Evolutionary conservation across 2,329 filamentous ascomycete genomes (phyloP), one percentile per base, ranked within the genome.

Genomic region (Talaromyces piceae): DNA sequence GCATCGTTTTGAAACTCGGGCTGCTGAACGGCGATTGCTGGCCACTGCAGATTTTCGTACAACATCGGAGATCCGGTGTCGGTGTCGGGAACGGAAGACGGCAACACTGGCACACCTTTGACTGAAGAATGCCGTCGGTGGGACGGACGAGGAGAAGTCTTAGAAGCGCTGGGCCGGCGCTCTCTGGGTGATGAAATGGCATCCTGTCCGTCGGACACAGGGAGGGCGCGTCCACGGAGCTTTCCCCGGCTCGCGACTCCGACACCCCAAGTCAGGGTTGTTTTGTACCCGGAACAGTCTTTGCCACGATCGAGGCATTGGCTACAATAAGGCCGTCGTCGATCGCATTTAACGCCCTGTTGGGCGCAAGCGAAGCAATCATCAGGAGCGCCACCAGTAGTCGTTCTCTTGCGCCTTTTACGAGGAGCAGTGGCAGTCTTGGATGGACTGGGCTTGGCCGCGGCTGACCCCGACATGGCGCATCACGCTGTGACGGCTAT

Each of bases 231-330:
- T 33, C 91, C 91, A 56, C 91, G 83, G 57, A 97, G 82, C 76
- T 97, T 97, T 65, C 91, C 91, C 63, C 91, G 84, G 71, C 91
- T 96, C 51, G 91, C 91, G 53, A 97, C 91, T 47, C 91, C 91
- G 45, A 96, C 88, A 39, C 90, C 90, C 91, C 91, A 97, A 44
- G 91, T 97, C 70, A 97, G 78, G 61, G 91, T 91, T 13, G 91
- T 97, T 74, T 94, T 94, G 77, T 97, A 97, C 54, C 91, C 91
- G 25, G 88, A 90, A 73, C 91, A 97, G 65, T 95, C 90, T 67
- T 89, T 90, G 58, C 90, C 91, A 57, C 89, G 79, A 61, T 95
- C 88, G 56, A 97, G 80, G 69, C 91, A 98, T 71, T 90, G 91
- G 41, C 90, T 90, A 73, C 93, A 97, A 72, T 96, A 97, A 7